These are phyloP conservation scores for Trametes cubensis DNA, from an alignment of 768 basidiomycete genomes.

Conservation along the genomic window DNA sequence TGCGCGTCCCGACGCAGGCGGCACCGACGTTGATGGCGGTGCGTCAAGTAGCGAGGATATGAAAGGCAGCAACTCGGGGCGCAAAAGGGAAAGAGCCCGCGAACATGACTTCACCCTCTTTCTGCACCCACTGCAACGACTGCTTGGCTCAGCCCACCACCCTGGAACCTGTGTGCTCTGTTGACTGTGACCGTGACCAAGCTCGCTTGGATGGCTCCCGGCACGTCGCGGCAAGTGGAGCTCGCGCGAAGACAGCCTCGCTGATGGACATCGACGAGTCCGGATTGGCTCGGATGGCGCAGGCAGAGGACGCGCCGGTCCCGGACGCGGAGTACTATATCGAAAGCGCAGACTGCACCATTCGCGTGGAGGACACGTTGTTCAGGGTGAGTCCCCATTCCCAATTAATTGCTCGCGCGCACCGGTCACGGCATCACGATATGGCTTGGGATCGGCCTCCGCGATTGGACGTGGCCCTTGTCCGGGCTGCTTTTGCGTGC, in stretches of 20 bases:
- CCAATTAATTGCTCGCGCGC: conserved; percentile 9
- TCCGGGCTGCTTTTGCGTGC: neutral
- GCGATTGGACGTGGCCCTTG: neutral
- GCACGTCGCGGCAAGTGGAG: conserved; percentile 18
- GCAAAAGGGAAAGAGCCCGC: conserved; percentile 9
- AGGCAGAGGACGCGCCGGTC: neutral
- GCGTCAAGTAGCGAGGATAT: neutral
- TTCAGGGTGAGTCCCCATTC: conserved; percentile 59
- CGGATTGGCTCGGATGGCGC: conserved; percentile 4
- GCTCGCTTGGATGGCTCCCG: neutral
- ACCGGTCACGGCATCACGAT: neutral
- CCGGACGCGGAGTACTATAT: conserved; percentile 64
- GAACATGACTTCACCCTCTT: conserved; percentile 1
- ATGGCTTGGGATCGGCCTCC: conserved; percentile 1
- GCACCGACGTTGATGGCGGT: conserved; percentile 6
- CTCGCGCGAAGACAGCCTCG: conserved; percentile 5
- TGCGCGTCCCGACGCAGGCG: conserved; percentile 5
- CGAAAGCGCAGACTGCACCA: conserved; percentile 67
- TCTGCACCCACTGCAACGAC: neutral
- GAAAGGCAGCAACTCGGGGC: neutral
- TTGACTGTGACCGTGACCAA: conserved; percentile 2
- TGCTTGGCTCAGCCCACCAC: neutral
- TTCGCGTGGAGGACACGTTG: conserved; percentile 62
- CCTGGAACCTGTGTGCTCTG: neutral
- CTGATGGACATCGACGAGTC: conserved; percentile 5